A percentile compares a stretch with the other conserved stretches of the same genome.
These are phyloP conservation scores for Flaveria linearis DNA, from an alignment of 129 eudicot species.

Conservation along the genomic window DNA sequence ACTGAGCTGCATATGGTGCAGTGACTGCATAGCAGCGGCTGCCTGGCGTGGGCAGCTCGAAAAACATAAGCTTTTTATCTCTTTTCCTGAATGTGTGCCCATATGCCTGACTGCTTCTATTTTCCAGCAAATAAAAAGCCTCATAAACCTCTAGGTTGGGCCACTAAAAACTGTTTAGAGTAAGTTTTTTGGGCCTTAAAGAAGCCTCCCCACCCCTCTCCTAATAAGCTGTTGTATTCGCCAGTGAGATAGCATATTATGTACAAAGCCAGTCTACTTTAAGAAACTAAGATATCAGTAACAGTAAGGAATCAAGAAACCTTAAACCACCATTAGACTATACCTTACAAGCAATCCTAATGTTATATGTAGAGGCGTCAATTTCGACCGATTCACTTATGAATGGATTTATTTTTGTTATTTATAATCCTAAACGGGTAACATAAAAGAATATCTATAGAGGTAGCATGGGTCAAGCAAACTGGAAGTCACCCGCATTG, in stretches of 20 bases:
- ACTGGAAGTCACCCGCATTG: not conserved
- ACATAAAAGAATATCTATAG: not conserved
- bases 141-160: not conserved
- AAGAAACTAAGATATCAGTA: not conserved
- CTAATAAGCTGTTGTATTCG: not conserved
- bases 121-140: not conserved
- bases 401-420: not conserved
- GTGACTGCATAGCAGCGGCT: not conserved
- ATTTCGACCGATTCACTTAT: not conserved
- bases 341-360: not conserved
- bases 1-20: not conserved
- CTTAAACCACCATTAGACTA: not conserved
- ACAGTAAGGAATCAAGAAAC: not conserved
- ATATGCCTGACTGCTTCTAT: not conserved
- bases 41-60: not conserved
- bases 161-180: not conserved
- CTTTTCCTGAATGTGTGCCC: not conserved
- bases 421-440: not conserved
- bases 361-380: not conserved
- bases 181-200: not conserved
- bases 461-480: not conserved
- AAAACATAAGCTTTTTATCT: not conserved
- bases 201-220: not conserved
- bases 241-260: not conserved
- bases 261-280: not conserved